Evolutionary conservation across 73 alveolate species (phyloP), one percentile per base, ranked within the genome.

Genomic region (Blepharisma stoltei): DNA sequence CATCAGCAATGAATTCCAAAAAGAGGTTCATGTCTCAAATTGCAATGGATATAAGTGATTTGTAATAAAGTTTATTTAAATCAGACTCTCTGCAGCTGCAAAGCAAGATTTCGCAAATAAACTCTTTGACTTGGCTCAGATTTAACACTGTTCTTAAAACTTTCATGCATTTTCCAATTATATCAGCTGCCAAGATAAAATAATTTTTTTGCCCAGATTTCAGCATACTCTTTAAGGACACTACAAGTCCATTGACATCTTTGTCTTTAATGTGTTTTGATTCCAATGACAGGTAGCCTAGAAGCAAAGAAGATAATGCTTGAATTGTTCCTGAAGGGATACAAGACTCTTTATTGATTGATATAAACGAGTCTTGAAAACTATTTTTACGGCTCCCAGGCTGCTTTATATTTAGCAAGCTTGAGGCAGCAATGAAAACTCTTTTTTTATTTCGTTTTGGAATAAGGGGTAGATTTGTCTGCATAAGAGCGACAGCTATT

Each of bases 101-200:
- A 1, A 60, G 23, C 38, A 60, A 11, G 14, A 60, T 8, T 38
- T 60, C 73, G 14, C 23, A 8, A 20, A 60, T 38, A 9, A 60
- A 14, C 0, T 60, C 73, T 60, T 60, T 60, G 46, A 60, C 37
- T 60, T 60, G 73, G 14, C 18, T 9, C 18, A 38, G 14, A 60
- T n/a, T 18, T 60, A 60, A 5, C 23, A 14, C 73, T 60, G 37
- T 8, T 20, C 73, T n/a, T 38, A n/a, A 60, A 14, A 60, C 14
- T 60, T 25, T 25, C 73, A 60, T 60, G 23, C 73, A n/a, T 25
- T 60, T 60, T 8, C 73, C 73, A 20, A 60, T 8, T 8, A 60
- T 60, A 14, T 25, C 46, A 60, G 73, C 73, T 8, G 73, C 73
- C 11, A 38, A 18, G 38, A 60, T 60, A 3, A 18, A 20, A 60